Evolutionary conservation across 2,329 filamentous ascomycete species (phyloP).

Genomic region (Phaeophleospora eucalypticola): DNA sequence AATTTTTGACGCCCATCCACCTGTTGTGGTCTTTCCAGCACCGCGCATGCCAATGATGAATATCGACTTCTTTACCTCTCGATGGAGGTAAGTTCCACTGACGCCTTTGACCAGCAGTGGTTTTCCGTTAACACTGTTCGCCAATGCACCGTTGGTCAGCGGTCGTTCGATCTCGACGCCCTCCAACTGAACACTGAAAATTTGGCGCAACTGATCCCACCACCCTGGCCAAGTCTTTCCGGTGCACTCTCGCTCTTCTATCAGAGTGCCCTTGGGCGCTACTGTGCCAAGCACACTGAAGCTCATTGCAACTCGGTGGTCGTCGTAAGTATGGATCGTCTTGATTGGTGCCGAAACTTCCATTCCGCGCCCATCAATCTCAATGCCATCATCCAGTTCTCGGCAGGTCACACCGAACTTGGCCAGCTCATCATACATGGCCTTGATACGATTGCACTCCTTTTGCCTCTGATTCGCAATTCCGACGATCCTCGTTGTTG

Average conservation of each 20-base stretch:
- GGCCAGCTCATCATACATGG: conserved; percentile 90
- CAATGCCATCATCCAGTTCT: conserved; percentile 92
- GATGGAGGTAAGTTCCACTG: conserved; percentile 29
- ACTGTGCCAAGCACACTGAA: conserved; percentile 83
- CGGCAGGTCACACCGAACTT: conserved; percentile 87
- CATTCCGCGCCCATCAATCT: conserved; percentile 58
- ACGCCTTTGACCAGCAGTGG: conserved; percentile 17
- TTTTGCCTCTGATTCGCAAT: conserved; percentile 98
- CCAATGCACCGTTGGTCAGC: conserved; percentile 21
- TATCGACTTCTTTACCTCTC: conserved; percentile 60
- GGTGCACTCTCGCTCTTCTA: conserved; percentile 87
- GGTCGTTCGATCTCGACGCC: conserved; percentile 59
- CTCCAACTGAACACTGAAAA: conserved; percentile 71
- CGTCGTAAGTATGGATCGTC: conserved; percentile 88
- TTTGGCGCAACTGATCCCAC: conserved; percentile 84
- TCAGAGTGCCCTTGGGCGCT: conserved; percentile 65
- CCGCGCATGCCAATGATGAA: conserved; percentile 97
- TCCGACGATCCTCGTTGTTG: conserved; percentile 77
- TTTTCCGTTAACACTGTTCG: conserved; percentile 35
- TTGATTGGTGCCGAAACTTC: conserved; percentile 54
- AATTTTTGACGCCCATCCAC: conserved; percentile 74
- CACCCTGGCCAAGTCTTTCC: conserved; percentile 98
- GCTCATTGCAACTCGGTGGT: conserved; percentile 97
- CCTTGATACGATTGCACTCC: conserved; percentile 92
- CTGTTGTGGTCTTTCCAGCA: conserved; percentile 91